These are phyloP conservation scores for Zygoascus meyerae DNA, from an alignment of 1,139 yeast species.

Conservation along the genomic window DNA sequence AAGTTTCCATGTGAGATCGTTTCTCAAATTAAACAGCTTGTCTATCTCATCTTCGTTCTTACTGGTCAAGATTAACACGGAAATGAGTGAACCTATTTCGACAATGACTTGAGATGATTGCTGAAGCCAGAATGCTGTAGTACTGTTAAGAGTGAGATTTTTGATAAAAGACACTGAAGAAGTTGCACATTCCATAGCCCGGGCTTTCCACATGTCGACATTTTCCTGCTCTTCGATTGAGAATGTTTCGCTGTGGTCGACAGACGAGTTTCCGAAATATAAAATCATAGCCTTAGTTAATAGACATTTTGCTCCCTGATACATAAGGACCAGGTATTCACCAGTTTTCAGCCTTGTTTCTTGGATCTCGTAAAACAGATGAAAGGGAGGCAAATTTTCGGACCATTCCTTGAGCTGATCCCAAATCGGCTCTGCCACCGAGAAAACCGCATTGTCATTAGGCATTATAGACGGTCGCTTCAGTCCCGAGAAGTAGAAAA, in stretches of 20 bases:
- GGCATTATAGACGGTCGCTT: not conserved
- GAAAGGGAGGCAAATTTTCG: not conserved
- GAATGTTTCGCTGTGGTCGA: not conserved
- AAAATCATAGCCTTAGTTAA: slow-evolving; percentile 4
- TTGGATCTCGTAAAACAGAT: not conserved
- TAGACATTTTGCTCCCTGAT: slow-evolving; percentile 4
- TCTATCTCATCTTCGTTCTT: slow-evolving; percentile 14
- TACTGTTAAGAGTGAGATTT: slow-evolving; percentile 17
- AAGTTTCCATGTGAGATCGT: slow-evolving; percentile 4
- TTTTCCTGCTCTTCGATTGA: not conserved
- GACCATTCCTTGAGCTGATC: slow-evolving; percentile 5
- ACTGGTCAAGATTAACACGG: slow-evolving; percentile 18
- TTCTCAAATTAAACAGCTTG: slow-evolving; percentile 7
- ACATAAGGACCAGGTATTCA: slow-evolving; percentile 2
- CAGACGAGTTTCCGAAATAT: not conserved
- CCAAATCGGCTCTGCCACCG: slow-evolving; percentile 7
- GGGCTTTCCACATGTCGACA: not conserved
- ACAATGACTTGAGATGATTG: slow-evolving; percentile 24
- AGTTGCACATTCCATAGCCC: slow-evolving; percentile 1
- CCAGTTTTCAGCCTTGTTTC: not conserved
- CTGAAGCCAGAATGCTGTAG: slow-evolving; percentile 23
- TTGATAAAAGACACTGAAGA: slow-evolving; percentile 17
- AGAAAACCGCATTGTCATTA: not conserved
- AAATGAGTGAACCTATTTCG: slow-evolving; percentile 22
- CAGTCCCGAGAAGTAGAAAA: slow-evolving; percentile 52